A percentile compares a stretch with the other conserved stretches of the same genome.
phyloP scores from a whole-genome alignment of 768 basidiomycete genomes.

The Scleroderma citrinum region DNA sequence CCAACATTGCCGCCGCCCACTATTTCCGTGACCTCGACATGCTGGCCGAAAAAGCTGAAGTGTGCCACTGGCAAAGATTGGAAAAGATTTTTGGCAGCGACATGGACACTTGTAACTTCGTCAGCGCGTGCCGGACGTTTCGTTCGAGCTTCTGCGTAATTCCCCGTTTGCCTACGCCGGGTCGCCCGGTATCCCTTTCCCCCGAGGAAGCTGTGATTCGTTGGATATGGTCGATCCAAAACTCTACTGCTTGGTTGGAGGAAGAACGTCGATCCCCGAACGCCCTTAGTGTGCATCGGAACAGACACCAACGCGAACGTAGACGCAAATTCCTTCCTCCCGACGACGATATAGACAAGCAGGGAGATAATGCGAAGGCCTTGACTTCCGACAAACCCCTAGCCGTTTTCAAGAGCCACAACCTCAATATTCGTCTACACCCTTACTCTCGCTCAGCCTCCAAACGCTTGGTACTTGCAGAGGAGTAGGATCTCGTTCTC shows the following conservation, averaged over 20 bases:
- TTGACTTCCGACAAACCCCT: slow-evolving; percentile 14
- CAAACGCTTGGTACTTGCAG: slow-evolving; percentile 14
- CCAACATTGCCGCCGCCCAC: slow-evolving; percentile 11
- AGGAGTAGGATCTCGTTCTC: slow-evolving; percentile 5
- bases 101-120: not conserved
- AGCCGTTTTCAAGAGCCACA: not conserved
- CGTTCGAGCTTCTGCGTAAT: slow-evolving; percentile 12
- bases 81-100: slow-evolving; percentile 16
- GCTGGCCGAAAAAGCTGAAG: slow-evolving; percentile 17
- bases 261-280: not conserved
- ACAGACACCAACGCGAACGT: not conserved
- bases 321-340: not conserved
- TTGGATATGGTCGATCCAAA: slow-evolving; percentile 15
- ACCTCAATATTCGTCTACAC: slow-evolving; percentile 5
- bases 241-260: not conserved
- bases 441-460: slow-evolving; percentile 16
- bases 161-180: slow-evolving; percentile 22
- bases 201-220: slow-evolving; percentile 15
- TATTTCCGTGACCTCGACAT: slow-evolving; percentile 19
- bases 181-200: slow-evolving; percentile 11
- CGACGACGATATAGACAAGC: not conserved
- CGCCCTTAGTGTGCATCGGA: too few relatives aligned
- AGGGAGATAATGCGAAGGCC: not conserved
- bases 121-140: slow-evolving; percentile 4
- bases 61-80: slow-evolving; percentile 13